Base-by-base conservation (phyloP, 805 yeast genomes). In the Sugiyamaella lignohabitans region DNA sequence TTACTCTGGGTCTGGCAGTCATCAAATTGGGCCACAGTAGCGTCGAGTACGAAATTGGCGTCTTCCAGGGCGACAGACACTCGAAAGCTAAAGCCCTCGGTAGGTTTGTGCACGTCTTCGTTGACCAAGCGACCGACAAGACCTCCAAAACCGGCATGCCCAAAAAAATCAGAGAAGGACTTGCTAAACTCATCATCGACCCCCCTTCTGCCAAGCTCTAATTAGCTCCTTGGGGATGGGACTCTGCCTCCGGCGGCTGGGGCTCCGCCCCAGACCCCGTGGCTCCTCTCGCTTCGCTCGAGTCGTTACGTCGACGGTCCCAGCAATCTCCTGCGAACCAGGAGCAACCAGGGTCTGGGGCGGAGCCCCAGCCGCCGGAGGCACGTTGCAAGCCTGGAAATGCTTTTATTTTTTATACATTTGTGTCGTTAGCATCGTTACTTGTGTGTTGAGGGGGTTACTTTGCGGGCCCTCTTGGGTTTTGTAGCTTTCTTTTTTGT, bases 21-120 rank as follows among this genome's bases (percentile, higher is more conserved):
- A 49, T 40, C 19, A 56, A 57, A 39, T 52, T 60, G 0, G 62
- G 63, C 8, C 50, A 50, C n/a, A 44, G 53, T 34, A 55, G 59
- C 14, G 61, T 59, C 16, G 58, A 58, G 41, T 54, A 55, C 23
- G 64, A 59, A 43, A 56, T 59, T 35, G 64, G 57, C 2, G 56
- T 60, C 11, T 60, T 60, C 48, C 63, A 59, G 37, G 50, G 49
- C 5, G 56, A 47, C 5, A 14, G 14, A 27, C 49, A 48, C 23
- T 27, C 48, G 5, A 37, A 40, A 16, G 52, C 46, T 14, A 55
- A 54, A 22, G 63, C 64, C 5, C 51, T 58, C 10, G 63, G 63
- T 21, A 32, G 51, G 14, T 51, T 55, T 46, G 59, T 55, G 4
- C 63, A 56, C 44, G 63, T 60, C 2, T 60, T 59, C 46, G 59